These are phyloP conservation scores for Talaromyces ruber DNA, from an alignment of 495 filamentous ascomycete genomes.

Conservation along the genomic window DNA sequence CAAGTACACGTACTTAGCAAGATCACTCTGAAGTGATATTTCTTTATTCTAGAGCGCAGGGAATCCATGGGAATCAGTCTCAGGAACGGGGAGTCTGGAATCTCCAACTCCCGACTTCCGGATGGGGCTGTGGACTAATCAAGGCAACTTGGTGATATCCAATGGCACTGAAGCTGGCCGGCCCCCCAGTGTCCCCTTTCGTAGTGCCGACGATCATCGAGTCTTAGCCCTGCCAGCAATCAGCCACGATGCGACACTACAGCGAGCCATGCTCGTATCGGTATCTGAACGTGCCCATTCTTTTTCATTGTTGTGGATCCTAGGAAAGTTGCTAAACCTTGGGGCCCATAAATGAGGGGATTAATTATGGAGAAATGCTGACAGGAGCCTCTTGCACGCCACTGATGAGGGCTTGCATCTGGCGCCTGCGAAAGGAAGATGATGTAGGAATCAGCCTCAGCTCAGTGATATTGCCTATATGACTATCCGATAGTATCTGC, in stretches of 20 bases:
- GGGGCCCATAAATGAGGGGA: not conserved
- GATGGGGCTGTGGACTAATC: not conserved
- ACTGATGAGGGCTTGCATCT: not conserved
- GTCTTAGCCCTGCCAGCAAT: not conserved
- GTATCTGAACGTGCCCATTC: not conserved
- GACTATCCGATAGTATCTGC: not conserved
- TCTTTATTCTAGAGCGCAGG: not conserved
- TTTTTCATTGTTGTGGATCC: not conserved
- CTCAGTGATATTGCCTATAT: not conserved
- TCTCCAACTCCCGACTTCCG: not conserved
- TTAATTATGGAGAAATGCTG: not conserved
- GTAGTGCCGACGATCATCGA: not conserved
- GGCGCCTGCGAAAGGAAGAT: not conserved
- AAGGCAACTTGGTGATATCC: not conserved
- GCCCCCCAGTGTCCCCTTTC: not conserved
- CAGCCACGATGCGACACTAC: slow-evolving; percentile 1
- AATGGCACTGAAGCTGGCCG: not conserved
- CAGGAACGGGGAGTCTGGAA: not conserved
- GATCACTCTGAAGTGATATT: not conserved
- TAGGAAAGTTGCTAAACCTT: not conserved
- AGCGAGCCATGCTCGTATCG: not conserved
- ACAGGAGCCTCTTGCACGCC: not conserved
- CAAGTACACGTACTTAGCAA: not conserved
- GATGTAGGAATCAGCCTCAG: not conserved
- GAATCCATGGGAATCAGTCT: not conserved